Evolutionary conservation across 306 rosid species (phyloP).

Genomic region (Rubus parviflorus): DNA sequence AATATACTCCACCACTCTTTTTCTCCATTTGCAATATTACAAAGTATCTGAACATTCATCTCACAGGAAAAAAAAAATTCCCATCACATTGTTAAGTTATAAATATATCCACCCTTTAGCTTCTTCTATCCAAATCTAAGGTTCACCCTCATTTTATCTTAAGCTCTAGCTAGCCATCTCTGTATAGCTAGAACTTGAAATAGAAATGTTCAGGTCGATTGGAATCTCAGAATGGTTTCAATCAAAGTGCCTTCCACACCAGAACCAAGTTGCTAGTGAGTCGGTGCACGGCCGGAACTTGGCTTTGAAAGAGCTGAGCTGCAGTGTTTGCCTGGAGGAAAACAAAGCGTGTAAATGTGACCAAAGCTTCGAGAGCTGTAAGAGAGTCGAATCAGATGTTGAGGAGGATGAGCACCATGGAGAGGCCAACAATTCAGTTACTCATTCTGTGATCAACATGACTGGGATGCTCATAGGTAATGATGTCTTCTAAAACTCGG

Average conservation of each 20-base stretch:
- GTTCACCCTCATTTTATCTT: constrained; percentile 1
- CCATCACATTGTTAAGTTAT: neutral
- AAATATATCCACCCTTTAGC: constrained; percentile 1
- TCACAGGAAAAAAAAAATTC: neutral
- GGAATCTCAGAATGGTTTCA: constrained; percentile 11
- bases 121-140: neutral
- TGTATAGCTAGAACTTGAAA: neutral
- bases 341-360: constrained; percentile 38
- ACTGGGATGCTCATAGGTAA: constrained; percentile 79
- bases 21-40: neutral
- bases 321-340: constrained; percentile 54
- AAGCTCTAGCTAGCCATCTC: neutral
- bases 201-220: constrained; percentile 35
- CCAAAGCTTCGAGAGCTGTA: constrained; percentile 16
- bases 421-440: constrained; percentile 49
- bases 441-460: constrained; percentile 72
- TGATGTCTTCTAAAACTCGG: neutral
- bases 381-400: constrained; percentile 16
- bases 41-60: neutral
- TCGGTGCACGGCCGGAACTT: constrained; percentile 27
- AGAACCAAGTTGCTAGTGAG: constrained; percentile 28
- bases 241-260: constrained; percentile 24
- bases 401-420: constrained; percentile 18
- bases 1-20: neutral
- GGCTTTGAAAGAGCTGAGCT: constrained; percentile 24